Conservation (phyloP, 1,284 basidiomycete genomes). For the Leccinum subspadiceum region DNA sequence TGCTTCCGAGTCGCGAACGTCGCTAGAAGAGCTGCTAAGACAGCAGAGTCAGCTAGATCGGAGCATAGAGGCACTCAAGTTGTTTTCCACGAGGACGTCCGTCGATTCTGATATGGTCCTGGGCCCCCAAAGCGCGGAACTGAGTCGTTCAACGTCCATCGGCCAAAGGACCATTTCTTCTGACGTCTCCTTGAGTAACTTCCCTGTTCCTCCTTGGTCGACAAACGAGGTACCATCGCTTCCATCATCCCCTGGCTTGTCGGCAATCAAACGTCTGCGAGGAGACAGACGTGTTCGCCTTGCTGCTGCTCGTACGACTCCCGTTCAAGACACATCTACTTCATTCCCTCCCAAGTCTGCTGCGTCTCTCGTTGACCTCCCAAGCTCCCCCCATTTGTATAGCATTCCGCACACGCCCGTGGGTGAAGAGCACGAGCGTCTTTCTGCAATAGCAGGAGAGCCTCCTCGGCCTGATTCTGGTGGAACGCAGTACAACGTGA, state of each 20-base stretch:
- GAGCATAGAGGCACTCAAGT: slow-evolving; percentile 56
- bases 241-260: slow-evolving; percentile 13
- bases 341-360: slow-evolving; percentile 6
- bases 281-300: slow-evolving; percentile 23
- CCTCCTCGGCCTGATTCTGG: slow-evolving; percentile 38
- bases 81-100: slow-evolving; percentile 40
- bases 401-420: slow-evolving; percentile 32
- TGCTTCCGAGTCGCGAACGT: slow-evolving; percentile 25
- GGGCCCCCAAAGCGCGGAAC: slow-evolving; percentile 11
- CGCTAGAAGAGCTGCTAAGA: slow-evolving; percentile 53
- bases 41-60: slow-evolving; percentile 65
- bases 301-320: slow-evolving; percentile 5
- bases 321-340: slow-evolving; percentile 5
- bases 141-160: slow-evolving; percentile 28
- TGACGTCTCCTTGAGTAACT: slow-evolving; percentile 68
- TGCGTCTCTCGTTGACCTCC: slow-evolving; percentile 15
- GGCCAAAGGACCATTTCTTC: slow-evolving; percentile 32
- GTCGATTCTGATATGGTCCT: slow-evolving; percentile 5
- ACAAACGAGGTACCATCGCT: slow-evolving; percentile 16
- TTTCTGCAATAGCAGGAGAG: slow-evolving; percentile 22
- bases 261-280: slow-evolving; percentile 20
- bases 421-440: slow-evolving; percentile 31
- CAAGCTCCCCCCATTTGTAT: slow-evolving; percentile 13
- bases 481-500: slow-evolving; percentile 66
- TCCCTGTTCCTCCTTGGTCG: slow-evolving; percentile 60